Conservation (phyloP, 1,139 yeast species). For the Yamadazyma sp. region DNA sequence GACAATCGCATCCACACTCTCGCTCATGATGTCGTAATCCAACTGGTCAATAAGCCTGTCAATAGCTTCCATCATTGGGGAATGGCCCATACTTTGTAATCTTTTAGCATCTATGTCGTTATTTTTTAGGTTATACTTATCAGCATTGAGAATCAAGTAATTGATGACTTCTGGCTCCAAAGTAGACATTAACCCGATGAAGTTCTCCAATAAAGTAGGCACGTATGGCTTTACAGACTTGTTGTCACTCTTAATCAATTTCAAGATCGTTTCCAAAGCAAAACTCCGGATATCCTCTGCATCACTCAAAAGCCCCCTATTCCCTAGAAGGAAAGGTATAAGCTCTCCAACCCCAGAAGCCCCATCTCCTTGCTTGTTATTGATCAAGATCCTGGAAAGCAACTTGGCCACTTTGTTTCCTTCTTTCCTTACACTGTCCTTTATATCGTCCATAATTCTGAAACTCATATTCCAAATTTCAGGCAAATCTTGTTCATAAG, state of each 20-base stretch:
- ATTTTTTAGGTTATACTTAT: conserved; percentile 73
- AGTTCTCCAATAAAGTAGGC: conserved; percentile 66
- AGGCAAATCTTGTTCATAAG: conserved; percentile 56
- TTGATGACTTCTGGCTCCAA: conserved; percentile 90
- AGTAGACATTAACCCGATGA: conserved; percentile 74
- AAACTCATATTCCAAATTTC: conserved; percentile 87
- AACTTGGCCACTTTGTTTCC: conserved; percentile 70
- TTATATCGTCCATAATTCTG: conserved; percentile 89
- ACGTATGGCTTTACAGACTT: conserved; percentile 64
- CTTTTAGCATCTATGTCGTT: conserved; percentile 78
- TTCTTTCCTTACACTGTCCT: conserved; percentile 86
- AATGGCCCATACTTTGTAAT: conserved; percentile 67
- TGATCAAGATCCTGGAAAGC: conserved; percentile 63
- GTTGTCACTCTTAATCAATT: conserved; percentile 64
- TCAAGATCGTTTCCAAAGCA: conserved; percentile 71
- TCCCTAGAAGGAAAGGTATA: conserved; percentile 79
- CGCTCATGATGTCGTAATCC: conserved; percentile 53
- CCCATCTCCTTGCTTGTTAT: conserved; percentile 39
- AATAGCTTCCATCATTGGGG: conserved; percentile 89
- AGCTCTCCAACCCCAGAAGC: conserved; percentile 52
- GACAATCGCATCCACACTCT: conserved; percentile 49
- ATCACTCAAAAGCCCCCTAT: conserved; percentile 77
- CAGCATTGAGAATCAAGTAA: conserved; percentile 84
- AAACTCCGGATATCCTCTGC: conserved; percentile 82
- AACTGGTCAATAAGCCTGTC: conserved; percentile 65